Percentiles rank a stretch among this genome's conserved stretches.
Conservation (phyloP, 805 yeast genomes). For the Blastobotrys muscicola region DNA sequence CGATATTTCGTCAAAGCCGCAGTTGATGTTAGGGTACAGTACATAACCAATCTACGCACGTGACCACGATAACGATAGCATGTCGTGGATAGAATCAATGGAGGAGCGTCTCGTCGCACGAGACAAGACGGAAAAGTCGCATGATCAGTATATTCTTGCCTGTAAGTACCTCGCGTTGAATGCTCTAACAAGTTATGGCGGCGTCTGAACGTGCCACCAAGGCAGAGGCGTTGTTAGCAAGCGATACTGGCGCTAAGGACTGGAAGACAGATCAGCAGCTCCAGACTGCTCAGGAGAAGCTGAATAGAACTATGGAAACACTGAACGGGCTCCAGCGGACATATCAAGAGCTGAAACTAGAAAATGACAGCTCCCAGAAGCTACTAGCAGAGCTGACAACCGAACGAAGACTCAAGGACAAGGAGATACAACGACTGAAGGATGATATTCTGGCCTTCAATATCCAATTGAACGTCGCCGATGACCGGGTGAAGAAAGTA, state of each 20-base stretch:
- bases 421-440: conserved; percentile 42
- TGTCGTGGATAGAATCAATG: conserved; percentile 7
- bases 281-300: conserved; percentile 8
- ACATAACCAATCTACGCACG: too few relatives aligned
- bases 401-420: conserved; percentile 20
- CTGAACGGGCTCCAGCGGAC: conserved; percentile 5
- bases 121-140: conserved; percentile 15
- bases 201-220: conserved; percentile 17
- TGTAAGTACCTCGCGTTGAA: conserved; percentile 9
- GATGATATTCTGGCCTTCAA: conserved; percentile 57
- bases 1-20: not conserved
- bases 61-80: too few relatives aligned
- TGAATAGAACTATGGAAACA: not conserved
- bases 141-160: conserved; percentile 11
- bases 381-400: not conserved
- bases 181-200: not conserved
- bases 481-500: conserved; percentile 29
- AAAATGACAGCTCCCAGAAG: conserved; percentile 17
- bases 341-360: conserved; percentile 17
- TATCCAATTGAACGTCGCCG: conserved; percentile 46
- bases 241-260: too few relatives aligned
- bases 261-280: conserved; percentile 9
- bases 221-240: conserved; percentile 1
- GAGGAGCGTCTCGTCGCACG: conserved; percentile 11
- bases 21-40: too few relatives aligned